These are phyloP conservation scores for Reutealis trisperma DNA, from an alignment of 345 rosid genomes.

Conservation along the genomic window DNA sequence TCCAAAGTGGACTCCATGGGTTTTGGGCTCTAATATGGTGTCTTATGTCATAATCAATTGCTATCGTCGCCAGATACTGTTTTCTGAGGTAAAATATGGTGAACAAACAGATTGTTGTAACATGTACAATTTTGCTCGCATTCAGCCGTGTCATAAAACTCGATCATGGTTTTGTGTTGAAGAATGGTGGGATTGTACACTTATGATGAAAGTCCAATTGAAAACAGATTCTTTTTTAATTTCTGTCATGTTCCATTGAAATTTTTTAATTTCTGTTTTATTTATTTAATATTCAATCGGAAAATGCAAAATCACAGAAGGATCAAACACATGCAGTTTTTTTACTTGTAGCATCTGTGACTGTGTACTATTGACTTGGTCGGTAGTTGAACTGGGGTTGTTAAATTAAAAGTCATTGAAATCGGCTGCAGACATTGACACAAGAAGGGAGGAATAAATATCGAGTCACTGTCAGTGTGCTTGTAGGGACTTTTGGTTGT, in stretches of 20 bases:
- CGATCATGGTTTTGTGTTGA: background rate
- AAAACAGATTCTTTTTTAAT: background rate
- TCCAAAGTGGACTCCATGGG: background rate
- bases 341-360: too few species aligned
- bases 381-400: background rate
- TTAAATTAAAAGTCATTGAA: conserved; percentile 2
- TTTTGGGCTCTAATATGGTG: background rate
- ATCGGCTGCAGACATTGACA: conserved; percentile 4
- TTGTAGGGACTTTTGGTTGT: background rate
- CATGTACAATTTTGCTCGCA: background rate
- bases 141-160: background rate
- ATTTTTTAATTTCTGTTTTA: too few species aligned
- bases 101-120: background rate
- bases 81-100: background rate
- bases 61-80: background rate
- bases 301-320: too few species aligned
- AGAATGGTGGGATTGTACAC: background rate
- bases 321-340: too few species aligned
- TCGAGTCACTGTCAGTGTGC: background rate
- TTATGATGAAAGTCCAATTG: background rate
- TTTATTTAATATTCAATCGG: too few species aligned
- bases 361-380: background rate
- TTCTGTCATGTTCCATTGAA: background rate
- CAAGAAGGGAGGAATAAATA: background rate
- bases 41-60: background rate